Percentiles rank a stretch among this genome's conserved stretches.
phyloP scores from a whole-genome alignment of 169 alveolate genomes.

The Plasmodium gallinaceum region DNA sequence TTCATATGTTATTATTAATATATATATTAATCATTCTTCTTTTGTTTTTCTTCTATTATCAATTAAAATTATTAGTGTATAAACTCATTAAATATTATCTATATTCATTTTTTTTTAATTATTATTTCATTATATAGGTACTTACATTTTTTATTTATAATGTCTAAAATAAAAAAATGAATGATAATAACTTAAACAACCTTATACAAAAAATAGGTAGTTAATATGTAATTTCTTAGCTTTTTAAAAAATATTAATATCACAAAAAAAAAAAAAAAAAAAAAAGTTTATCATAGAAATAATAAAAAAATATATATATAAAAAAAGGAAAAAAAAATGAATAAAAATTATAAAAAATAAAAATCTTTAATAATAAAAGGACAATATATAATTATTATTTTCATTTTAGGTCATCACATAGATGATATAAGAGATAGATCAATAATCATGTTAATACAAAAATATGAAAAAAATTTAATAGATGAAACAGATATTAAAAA shows the following conservation, averaged over 20 bases:
- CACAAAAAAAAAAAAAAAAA: neutral
- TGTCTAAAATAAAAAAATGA: conserved; percentile 25
- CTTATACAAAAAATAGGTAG: conserved; percentile 74
- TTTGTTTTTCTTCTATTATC: no score
- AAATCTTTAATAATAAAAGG: no score
- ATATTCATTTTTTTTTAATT: no score
- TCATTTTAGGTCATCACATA: conserved; percentile 45
- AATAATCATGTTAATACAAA: conserved; percentile 56
- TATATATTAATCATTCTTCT: neutral
- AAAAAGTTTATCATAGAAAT: neutral
- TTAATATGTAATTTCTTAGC: neutral
- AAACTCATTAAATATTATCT: no score
- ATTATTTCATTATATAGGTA: neutral
- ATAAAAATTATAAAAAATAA: no score
- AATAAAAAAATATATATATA: neutral
- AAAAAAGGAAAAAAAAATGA: neutral
- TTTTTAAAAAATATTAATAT: conserved; percentile 4
- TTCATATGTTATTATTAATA: no score
- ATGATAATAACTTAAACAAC: conserved; percentile 61
- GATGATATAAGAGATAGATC: conserved; percentile 73
- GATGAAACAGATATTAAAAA: conserved; percentile 60
- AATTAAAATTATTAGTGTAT: no score
- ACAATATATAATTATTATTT: neutral
- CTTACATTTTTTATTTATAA: neutral
- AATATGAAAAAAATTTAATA: conserved; percentile 62